Evolutionary conservation across 192 early-diverging fungal species (phyloP), one percentile per base, ranked within the genome.

Genomic region (Coemansia sp.): DNA sequence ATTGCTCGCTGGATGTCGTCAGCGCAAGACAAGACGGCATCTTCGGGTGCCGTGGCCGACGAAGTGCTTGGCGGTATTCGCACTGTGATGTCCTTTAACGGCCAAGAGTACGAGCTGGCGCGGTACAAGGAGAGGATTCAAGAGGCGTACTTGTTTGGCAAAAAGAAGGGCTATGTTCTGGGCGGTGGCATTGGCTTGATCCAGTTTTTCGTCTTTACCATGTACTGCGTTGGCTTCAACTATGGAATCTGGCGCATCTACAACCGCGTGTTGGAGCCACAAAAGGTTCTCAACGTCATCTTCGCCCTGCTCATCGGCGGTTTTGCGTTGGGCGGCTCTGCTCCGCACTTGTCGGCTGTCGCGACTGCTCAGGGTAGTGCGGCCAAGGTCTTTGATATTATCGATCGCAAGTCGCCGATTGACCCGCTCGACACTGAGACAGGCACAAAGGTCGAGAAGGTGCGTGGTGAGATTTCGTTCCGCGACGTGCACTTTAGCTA

Each of bases 281-380:
- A 82, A 15, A 65, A 89, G 57, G 89, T 96, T 29, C 71, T 95
- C 29, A 91, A 87, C 62, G 90, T 94, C 20, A 95, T 98, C 64
- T 89, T 96, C 64, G 87, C 91, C 27, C 85, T 98, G 78, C 83
- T 96, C 15, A 91, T 97, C 55, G 95, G 96, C 69, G 80, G 89
- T 5, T 89, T 92, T 38, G 80, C 88, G 9, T 79, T 96, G 55
- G 87, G 86, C 13, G 83, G 89, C 29, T 69, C 89, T 1, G 87
- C 89, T 10, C 89, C 92, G 18, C 89, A 94, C 55, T 49, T 95
- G 0, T 83, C 88, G 38, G 88, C 89, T 13, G 80, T 98, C 22
- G 83, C 87, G 18, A 89, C 86, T 36, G 93, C 90, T 31, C 81
- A 86, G 38, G 96, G 92, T 36, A 95, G 94, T 27, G 96, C 92